Evolutionary conservation across 179 eudicot species (phyloP).

Genomic region (Pouteria campechiana): DNA sequence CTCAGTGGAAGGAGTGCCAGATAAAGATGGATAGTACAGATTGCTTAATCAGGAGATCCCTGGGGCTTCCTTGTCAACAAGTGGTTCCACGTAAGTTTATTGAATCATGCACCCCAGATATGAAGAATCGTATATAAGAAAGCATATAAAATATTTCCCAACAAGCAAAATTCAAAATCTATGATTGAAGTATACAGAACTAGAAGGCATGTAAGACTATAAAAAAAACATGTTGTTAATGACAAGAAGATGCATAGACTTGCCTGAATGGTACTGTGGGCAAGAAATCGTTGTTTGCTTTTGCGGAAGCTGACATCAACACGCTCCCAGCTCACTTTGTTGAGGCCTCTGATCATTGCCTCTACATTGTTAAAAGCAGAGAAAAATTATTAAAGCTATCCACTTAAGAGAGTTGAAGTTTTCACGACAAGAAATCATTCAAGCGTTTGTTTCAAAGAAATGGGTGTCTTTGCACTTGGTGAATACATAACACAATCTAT

Average conservation of each 20-base stretch:
- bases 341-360: constrained; percentile 51
- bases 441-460: background rate
- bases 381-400: constrained; percentile 1
- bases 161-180: too few species aligned
- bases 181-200: too few species aligned
- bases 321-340: constrained; percentile 69
- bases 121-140: too few species aligned
- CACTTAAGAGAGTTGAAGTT: background rate
- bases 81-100: too few species aligned
- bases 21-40: too few species aligned
- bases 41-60: too few species aligned
- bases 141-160: too few species aligned
- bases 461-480: background rate
- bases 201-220: too few species aligned
- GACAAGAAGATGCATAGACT: constrained; percentile 8
- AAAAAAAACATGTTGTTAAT: too few species aligned
- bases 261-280: constrained; percentile 85
- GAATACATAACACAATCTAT: background rate
- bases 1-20: too few species aligned
- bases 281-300: constrained; percentile 59
- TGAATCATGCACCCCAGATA: too few species aligned
- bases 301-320: constrained; percentile 76
- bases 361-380: constrained; percentile 25
- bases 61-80: too few species aligned
- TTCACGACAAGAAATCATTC: background rate